Percentiles rank a stretch among this genome's conserved stretches.
phyloP scores from a whole-genome alignment of 177 flowering plant genomes.

The Vitis hybrid region DNA sequence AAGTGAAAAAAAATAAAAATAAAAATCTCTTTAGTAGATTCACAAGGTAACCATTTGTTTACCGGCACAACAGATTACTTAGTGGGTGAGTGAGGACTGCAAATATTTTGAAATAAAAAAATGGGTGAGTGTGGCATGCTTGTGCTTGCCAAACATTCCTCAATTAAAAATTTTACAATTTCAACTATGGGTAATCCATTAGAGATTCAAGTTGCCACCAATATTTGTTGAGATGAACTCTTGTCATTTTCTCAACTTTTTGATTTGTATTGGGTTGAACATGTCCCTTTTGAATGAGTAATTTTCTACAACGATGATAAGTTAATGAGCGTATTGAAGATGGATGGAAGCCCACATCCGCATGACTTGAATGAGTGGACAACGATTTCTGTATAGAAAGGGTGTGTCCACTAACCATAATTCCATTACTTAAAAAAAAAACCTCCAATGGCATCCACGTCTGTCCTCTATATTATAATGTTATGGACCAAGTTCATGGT shows the following conservation, averaged over 20 bases:
- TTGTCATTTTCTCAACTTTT: neutral
- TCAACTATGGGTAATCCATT: slow-evolving; percentile 9
- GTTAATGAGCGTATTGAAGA: neutral
- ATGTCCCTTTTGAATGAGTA: no score
- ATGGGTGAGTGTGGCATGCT: slow-evolving; percentile 20
- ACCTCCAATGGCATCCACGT: neutral
- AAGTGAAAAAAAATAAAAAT: no score
- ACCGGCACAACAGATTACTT: neutral
- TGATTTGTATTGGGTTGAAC: neutral
- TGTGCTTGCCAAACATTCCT: slow-evolving; percentile 17
- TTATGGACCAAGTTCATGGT: neutral
- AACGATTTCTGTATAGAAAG: neutral
- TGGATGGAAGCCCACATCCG: neutral
- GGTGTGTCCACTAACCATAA: neutral
- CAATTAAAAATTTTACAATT: no score
- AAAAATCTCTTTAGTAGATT: no score
- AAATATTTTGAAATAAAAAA: neutral
- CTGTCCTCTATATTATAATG: neutral
- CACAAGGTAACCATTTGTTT: no score
- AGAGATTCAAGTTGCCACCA: neutral
- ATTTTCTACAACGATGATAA: neutral
- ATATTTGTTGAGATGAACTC: neutral
- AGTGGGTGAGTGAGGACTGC: slow-evolving; percentile 11
- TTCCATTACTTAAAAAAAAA: neutral
- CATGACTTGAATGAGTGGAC: neutral